A percentile compares a stretch with the other conserved stretches of the same genome.
Evolutionary conservation across 2,329 filamentous ascomycete genomes (phyloP).

Genomic region (Ophiocordyceps australis): DNA sequence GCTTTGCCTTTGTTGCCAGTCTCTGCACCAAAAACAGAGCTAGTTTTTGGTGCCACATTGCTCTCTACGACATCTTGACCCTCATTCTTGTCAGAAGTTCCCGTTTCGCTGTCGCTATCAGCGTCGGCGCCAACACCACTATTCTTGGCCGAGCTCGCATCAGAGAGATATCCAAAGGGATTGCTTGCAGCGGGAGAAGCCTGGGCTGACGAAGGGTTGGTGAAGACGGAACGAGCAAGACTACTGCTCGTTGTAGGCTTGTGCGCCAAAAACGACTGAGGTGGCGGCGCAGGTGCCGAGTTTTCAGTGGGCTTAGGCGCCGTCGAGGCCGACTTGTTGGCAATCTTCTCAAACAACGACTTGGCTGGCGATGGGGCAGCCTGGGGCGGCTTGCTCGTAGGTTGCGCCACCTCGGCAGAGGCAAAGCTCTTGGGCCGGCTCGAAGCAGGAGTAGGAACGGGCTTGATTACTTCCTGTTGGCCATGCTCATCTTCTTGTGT

Average conservation of each 20-base stretch:
- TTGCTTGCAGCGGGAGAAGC: conserved; percentile 18
- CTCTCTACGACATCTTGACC: conserved; percentile 23
- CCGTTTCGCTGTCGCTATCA: conserved; percentile 26
- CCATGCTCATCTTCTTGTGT: conserved; percentile 20
- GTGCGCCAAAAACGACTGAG: too few relatives aligned
- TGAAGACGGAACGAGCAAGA: conserved; percentile 23
- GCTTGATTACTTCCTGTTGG: too few relatives aligned
- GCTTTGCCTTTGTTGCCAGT: conserved; percentile 22
- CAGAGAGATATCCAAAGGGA: conserved; percentile 42
- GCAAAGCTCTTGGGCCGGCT: conserved; percentile 35
- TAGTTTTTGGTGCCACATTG: too few relatives aligned
- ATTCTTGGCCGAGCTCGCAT: conserved; percentile 33
- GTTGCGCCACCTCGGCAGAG: conserved; percentile 23
- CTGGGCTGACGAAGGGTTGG: conserved; percentile 16
- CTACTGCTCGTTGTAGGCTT: too few relatives aligned
- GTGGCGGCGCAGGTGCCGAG: too few relatives aligned
- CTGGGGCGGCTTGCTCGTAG: conserved; percentile 32
- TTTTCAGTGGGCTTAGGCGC: too few relatives aligned
- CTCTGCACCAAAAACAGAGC: too few relatives aligned
- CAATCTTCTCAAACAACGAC: conserved; percentile 36
- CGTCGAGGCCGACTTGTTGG: conserved; percentile 29
- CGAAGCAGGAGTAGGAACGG: conserved; percentile 9
- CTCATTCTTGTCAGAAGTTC: conserved; percentile 22
- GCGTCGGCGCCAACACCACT: conserved; percentile 29
- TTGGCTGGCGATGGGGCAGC: conserved; percentile 33